Base-by-base conservation (phyloP, 2,329 filamentous ascomycete species). In the Incumbomyces delicatus region DNA sequence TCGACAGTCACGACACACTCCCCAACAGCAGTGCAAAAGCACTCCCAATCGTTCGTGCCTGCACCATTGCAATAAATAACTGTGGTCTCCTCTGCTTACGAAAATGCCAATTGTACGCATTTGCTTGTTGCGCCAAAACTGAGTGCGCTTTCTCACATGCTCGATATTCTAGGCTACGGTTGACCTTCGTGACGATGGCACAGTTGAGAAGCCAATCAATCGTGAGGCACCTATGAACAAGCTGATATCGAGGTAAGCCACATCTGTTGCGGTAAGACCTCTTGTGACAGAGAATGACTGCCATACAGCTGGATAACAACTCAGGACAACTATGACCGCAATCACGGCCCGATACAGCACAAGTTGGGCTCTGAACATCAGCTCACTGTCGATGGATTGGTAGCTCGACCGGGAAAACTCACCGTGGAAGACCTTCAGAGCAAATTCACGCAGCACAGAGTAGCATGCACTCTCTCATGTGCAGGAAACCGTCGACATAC, bases 401-500 rank as follows among this genome's bases (percentile, higher is more conserved):
- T 78, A 11, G 50, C 61, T 6, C 63, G 62, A 1, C 60, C 65
- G 1, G 58, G 76, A 4, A 61, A 62, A 2, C 63, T 79, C 17
- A 68, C 70, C 1, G 58, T 76, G 12, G 44, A 62, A 6, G 66
- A 76, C 36, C 63, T 80, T 5, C 53, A 63, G 42, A 61, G 65
- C 3, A 58, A 69, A 4, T 73, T 77, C 41, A 62, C 67, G 1
- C 77, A 80, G 53, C 70, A 78, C 55, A 68, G 65, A 48, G 71
- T 80, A 11, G 64, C 72, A n/a, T 76, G 74, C 50, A 73, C 74
- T 1, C 63, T 80, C 1, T 75, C 78, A 63, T 80, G 77, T 53
- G 76, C 77, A 2, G 77, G 77, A 16, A 80, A 80, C 53, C 64
- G 77, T 6, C 69, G 77, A 10, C 76, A 80, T 56, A 76, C 74